Evolutionary conservation across 140 eudicot genomes (phyloP).

Genomic region (Anethum foeniculum): DNA sequence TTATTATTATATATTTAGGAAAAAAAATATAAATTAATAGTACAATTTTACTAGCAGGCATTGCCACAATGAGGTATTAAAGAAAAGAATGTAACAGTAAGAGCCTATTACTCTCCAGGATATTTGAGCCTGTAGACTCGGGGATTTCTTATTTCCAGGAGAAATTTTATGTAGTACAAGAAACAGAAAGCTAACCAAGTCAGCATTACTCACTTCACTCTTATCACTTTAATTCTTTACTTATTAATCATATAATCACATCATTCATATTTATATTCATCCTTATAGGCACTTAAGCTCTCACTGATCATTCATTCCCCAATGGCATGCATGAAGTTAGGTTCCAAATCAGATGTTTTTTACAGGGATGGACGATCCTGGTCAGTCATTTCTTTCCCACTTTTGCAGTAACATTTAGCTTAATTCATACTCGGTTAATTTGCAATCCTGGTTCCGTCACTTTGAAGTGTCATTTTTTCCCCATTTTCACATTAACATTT

Average conservation of each 20-base stretch:
- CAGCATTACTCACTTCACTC: conserved; percentile 13
- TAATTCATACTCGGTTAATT: no score
- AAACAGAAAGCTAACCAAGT: conserved; percentile 13
- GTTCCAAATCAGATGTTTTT: conserved; percentile 60
- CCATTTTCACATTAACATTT: no score
- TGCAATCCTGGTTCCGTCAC: no score
- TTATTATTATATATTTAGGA: no score
- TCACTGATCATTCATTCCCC: conserved; percentile 9
- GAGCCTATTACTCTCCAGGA: background rate
- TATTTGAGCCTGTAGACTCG: conserved; percentile 38
- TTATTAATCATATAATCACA: no score
- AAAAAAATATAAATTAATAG: no score
- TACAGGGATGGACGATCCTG: conserved; percentile 42
- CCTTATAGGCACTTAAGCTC: background rate
- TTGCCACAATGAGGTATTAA: no score
- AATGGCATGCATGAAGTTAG: conserved; percentile 51
- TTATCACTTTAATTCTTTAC: background rate
- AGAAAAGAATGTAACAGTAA: no score
- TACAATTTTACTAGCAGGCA: no score
- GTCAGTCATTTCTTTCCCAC: conserved; percentile 23
- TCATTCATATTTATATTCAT: no score
- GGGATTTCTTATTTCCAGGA: conserved; percentile 11
- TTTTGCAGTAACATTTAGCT: no score
- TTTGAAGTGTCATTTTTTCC: no score
- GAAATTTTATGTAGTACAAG: conserved; percentile 3